phyloP scores from a whole-genome alignment of 257 asterid genomes.

The Nicotiana otophora region DNA sequence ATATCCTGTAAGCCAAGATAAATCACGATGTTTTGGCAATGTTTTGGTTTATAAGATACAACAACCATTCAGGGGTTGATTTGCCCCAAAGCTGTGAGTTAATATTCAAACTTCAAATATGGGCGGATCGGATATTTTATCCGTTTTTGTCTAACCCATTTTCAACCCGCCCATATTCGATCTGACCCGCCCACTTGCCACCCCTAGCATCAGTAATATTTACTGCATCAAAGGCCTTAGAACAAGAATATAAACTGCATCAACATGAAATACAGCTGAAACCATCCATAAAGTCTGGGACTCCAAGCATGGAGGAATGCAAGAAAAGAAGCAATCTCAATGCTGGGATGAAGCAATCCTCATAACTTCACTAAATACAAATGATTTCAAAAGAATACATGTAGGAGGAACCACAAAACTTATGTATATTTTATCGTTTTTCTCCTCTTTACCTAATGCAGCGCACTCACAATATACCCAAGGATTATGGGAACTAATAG shows the following conservation, averaged over 20 bases:
- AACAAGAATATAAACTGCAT: neutral
- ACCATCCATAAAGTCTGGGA: neutral
- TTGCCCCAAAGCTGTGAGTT: no score
- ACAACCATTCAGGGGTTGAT: no score
- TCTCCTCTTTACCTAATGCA: neutral
- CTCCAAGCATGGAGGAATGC: neutral
- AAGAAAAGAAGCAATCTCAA: neutral
- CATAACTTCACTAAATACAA: neutral
- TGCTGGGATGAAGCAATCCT: no score
- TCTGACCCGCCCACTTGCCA: no score
- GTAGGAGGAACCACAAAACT: neutral
- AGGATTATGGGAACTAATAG: neutral
- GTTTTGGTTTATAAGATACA: no score
- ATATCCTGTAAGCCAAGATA: no score
- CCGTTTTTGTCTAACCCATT: no score
- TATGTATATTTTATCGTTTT: neutral
- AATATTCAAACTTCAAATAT: no score
- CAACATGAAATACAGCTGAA: neutral
- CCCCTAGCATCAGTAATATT: neutral
- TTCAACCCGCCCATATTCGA: no score
- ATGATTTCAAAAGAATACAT: neutral
- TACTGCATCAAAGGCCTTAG: neutral
- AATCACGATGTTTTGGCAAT: no score
- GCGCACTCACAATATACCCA: neutral
- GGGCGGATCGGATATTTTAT: no score